Evolutionary conservation across 23 red algal genomes (phyloP).

Genomic region (Rhodosorus marinus): DNA sequence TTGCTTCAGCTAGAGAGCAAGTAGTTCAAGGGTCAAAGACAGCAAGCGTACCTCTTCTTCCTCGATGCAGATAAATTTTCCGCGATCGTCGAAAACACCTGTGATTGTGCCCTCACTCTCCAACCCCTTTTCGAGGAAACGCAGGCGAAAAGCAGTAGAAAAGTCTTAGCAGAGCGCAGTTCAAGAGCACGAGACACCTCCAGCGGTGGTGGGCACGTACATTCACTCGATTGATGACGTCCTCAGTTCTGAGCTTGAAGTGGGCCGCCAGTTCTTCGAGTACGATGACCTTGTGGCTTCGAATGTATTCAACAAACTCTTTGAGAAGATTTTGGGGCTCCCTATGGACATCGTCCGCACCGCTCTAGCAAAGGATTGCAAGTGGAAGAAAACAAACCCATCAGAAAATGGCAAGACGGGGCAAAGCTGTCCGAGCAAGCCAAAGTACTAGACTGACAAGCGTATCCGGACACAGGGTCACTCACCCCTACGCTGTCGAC

Average conservation of each 20-base stretch:
- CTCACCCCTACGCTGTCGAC: no score
- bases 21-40: no score
- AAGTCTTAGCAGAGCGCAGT: no score
- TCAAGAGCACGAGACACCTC: no score
- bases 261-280: slow-evolving; percentile 40
- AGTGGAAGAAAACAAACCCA: slow-evolving; percentile 23
- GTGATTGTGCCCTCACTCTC: slow-evolving; percentile 16
- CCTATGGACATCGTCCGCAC: not conserved
- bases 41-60: slow-evolving; percentile 46
- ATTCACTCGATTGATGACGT: slow-evolving; percentile 28
- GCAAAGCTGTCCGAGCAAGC: no score
- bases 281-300: slow-evolving; percentile 25
- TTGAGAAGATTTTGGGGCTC: slow-evolving; percentile 15
- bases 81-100: slow-evolving; percentile 65
- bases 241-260: slow-evolving; percentile 39
- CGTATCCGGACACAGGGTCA: no score
- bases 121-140: no score
- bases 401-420: no score
- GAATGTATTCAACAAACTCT: slow-evolving; percentile 14
- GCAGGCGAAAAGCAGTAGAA: no score
- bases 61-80: slow-evolving; percentile 51
- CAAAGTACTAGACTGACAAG: no score
- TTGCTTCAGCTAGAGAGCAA: no score
- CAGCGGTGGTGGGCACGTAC: no score
- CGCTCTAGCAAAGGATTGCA: slow-evolving; percentile 4